Base-by-base conservation (phyloP, 2,329 filamentous ascomycete genomes). In the Plenodomus tracheiphilus region DNA sequence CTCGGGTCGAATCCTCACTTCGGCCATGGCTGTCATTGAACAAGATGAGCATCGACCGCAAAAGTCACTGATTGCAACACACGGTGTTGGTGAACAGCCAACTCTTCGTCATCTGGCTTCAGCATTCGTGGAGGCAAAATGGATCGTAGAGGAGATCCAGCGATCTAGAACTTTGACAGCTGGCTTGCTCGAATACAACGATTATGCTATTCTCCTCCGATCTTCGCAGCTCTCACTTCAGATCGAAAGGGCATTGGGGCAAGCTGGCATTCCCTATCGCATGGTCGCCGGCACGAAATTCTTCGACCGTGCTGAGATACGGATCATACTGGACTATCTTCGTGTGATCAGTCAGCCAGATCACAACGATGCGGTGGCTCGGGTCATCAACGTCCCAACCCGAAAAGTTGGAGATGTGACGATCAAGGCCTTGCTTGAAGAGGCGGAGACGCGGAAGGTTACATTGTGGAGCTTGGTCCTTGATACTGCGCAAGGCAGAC, bases 261-360 rank as follows among this genome's bases (percentile, higher is more conserved):
- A 87, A 62, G 84, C 85, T 10, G 91, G 91, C 1, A 85, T 97
- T 35, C 82, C 91, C 0, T 99, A 97, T 72, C 85, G 85, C 41
- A 97, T 97, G 92, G 86, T 97, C 43, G 93, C 88, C 62, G 93
- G 94, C 2, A 84, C 85, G 54, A 88, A 89, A 49, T 99, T 99
- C 69, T 97, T 95, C 64, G 94, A 99, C 59, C 85, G 94, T 43
- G 82, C 85, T 2, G 93, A 99, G 69, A 87, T 97, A 66, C 95
- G 94, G 70, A 80, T 91, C 6, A 70, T 97, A 0, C 74, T 97
- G 3, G 91, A 97, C 68, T 97, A 99, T 68, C 78, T 97, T 13
- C 84, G 91, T 25, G 87, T 95, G 3, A 85, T 97, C 25, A 84
- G 89, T 63, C 88, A 95, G 54, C 89, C 91, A 1, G 82, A 89